Evolutionary conservation across 2,329 filamentous ascomycete species (phyloP), one percentile per base, ranked within the genome.

Genomic region (Sporothrix pseudoabietina): DNA sequence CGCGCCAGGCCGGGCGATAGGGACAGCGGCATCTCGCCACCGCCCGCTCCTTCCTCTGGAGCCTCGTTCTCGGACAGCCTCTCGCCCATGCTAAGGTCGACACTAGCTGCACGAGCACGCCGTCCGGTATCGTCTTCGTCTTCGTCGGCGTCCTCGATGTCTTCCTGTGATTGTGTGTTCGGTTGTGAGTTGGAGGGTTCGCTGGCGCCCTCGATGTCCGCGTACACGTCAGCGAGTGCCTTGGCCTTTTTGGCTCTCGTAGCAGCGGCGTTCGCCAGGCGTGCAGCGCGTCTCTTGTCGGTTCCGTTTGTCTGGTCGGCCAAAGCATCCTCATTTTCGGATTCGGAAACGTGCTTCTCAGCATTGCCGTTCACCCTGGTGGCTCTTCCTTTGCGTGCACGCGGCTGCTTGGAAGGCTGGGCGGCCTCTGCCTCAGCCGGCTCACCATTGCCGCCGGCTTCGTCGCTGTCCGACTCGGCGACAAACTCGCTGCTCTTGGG

Each of bases 51-150:
- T n/a, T 30, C 49, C 19, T 16, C 26, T 26, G 35, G 35, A 35
- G 35, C 35, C 30, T 65, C 61, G 12, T 63, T 26, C 10, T 35
- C 39, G 19, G 69, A 22, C 54, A 47, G 52, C 26, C 22, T 35
- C 19, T 71, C 61, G 72, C 44, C 72, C 73, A 66, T 74, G 70
- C 73, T 74, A 61, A 74, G 70, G 70, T 74, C 73, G 73, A 74
- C 73, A 41, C 73, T 74, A 0, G 47, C 61, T 16, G 35, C 73
- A 19, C 73, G 69, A 12, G 73, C 52, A n/a, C 32, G 35, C n/a
- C 66, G 49, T 26, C 49, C 26, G n/a, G 32, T 57, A 12, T n/a
- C 14, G 19, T 41, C 72, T 4, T 61, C 55, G 41, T 63, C 54
- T 4, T 61, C 55, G 54, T 63, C 54, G 54, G 4, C 63, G 5